Base-by-base conservation (phyloP, 169 alveolate genomes). In the Besnoitia besnoiti region DNA sequence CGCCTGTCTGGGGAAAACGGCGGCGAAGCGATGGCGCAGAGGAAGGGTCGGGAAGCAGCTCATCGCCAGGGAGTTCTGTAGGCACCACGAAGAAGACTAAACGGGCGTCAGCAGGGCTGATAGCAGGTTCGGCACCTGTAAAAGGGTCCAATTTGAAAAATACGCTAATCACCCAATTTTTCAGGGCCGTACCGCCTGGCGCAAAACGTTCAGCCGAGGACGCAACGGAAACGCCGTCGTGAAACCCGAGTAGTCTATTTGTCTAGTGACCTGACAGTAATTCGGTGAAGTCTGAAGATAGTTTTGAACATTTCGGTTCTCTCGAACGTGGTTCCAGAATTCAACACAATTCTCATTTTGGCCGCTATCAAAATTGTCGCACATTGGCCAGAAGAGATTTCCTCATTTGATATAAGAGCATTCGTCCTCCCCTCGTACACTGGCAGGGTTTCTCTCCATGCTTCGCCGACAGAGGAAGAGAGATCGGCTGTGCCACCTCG, bases 81-180 rank as follows among this genome's bases (percentile, higher is more conserved):
- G 87, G 50, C 40, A 77, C 87, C 42, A 77, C 87, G 30, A 77
- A 77, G 87, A 77, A 35, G n/a, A 59, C 47, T 51, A 77, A 40
- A 77, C 87, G 87, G 40, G 61, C 42, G 37, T 77, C 87, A 30
- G 30, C 84, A 33, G 84, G 87, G 24, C 55, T 10, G 21, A 39
- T 37, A 30, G 33, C 61, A 5, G n/a, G 39, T 14, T n/a, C 19
- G 33, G 61, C 30, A 39, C 24, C 59, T 40, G 33, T 46, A 14
- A 44, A 39, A 44, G 55, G 87, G 39, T 39, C 87, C 0, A 51
- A 12, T 30, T 35, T 77, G 59, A 77, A 77, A 39, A 77, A 77
- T 59, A 44, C 87, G 14, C 59, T 77, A 37, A 77, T 77, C 14
- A 77, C 87, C 14, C 50, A 77, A 35, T 77, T 42, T 35, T 77